Conservation (phyloP, 1,284 basidiomycete genomes). For the Ustilago hordei region DNA sequence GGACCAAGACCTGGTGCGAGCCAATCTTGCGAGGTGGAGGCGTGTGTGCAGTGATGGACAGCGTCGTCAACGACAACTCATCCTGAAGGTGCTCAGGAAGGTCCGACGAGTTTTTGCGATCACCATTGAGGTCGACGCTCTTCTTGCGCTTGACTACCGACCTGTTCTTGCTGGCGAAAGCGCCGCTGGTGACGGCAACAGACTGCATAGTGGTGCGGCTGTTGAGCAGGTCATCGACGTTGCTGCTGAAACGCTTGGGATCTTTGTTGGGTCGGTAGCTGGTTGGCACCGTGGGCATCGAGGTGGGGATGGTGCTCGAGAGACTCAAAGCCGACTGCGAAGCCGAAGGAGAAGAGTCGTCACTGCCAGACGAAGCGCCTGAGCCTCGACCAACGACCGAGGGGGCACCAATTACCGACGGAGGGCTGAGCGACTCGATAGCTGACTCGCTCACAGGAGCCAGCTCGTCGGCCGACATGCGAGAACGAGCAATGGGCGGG, state of each 20-base stretch:
- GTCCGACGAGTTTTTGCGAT: conserved; percentile 42
- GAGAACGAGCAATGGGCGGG: conserved; percentile 48
- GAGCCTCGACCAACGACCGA: conserved; percentile 14
- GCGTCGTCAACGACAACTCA: conserved; percentile 54
- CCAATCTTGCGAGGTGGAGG: conserved; percentile 69
- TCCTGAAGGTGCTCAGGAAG: conserved; percentile 58
- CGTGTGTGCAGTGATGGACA: conserved; percentile 63
- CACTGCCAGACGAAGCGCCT: conserved; percentile 22
- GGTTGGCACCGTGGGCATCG: conserved; percentile 53
- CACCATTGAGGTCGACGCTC: conserved; percentile 30
- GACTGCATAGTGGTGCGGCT: conserved; percentile 65
- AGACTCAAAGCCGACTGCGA: conserved; percentile 50
- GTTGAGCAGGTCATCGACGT: conserved; percentile 60
- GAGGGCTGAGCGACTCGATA: conserved; percentile 25
- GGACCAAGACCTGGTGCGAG: conserved; percentile 70
- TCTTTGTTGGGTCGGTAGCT: conserved; percentile 59
- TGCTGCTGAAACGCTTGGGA: conserved; percentile 50
- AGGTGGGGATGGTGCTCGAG: conserved; percentile 41
- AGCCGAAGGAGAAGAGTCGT: conserved; percentile 45
- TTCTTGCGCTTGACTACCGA: conserved; percentile 43
- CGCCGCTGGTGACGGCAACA: conserved; percentile 60
- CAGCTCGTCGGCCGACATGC: conserved; percentile 34
- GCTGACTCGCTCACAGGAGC: conserved; percentile 27
- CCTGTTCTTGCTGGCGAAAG: conserved; percentile 39
- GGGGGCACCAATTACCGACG: conserved; percentile 13